Conservation (phyloP, 2,329 filamentous ascomycete genomes). For the Helotiales sp. region DNA sequence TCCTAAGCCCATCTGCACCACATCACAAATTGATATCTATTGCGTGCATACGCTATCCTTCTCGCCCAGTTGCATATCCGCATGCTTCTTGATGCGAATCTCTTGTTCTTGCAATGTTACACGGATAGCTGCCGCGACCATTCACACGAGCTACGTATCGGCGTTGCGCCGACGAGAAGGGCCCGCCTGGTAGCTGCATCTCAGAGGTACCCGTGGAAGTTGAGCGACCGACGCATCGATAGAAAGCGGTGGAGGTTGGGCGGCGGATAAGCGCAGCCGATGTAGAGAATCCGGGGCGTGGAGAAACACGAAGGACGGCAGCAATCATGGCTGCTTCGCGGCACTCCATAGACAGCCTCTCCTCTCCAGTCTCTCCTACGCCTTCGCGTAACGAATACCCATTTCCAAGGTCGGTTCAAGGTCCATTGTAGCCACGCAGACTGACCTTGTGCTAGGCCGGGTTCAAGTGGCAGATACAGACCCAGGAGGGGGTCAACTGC, state of each 20-base stretch:
- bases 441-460: constrained; percentile 35
- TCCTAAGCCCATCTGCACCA: too few relatives aligned
- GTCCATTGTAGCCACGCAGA: constrained; percentile 2
- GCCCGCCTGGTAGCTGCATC: neutral
- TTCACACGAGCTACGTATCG: constrained; percentile 26
- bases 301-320: constrained; percentile 2
- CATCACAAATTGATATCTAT: neutral
- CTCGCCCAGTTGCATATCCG: neutral
- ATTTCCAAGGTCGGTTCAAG: constrained; percentile 49
- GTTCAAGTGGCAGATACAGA: constrained; percentile 40
- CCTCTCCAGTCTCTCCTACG: constrained; percentile 39
- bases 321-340: constrained; percentile 43
- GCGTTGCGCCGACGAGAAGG: constrained; percentile 9
- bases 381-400: constrained; percentile 48
- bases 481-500: constrained; percentile 77
- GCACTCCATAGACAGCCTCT: constrained; percentile 49
- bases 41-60: neutral
- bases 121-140: constrained; percentile 28
- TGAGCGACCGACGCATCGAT: neutral
- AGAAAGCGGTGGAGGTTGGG: constrained; percentile 21
- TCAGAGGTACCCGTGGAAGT: neutral
- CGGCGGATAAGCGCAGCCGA: constrained; percentile 3
- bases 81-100: too few relatives aligned
- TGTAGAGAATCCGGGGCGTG: neutral
- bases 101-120: constrained; percentile 34